phyloP scores from a whole-genome alignment of 106 monocot genomes.

The Xerophyta viscosa region DNA sequence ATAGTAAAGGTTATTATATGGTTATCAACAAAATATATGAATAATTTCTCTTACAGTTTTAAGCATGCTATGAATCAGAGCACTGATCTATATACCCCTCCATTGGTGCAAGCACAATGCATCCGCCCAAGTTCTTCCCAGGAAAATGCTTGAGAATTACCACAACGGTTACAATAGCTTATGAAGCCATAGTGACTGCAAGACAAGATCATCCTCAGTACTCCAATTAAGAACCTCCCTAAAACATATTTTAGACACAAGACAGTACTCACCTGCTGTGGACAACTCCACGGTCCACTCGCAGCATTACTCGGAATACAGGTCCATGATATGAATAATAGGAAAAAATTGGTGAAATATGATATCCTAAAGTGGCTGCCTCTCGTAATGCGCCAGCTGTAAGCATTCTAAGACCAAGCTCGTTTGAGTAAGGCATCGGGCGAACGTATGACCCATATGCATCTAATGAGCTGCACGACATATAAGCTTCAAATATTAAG shows the following conservation, averaged over 20 bases:
- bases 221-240: not conserved
- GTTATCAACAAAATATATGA: not conserved
- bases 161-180: conserved; percentile 76
- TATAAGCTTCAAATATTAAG: conserved; percentile 8
- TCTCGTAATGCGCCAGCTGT: conserved; percentile 90
- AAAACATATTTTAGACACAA: not conserved
- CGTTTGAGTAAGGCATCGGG: conserved; percentile 95
- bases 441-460: conserved; percentile 96
- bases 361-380: conserved; percentile 73
- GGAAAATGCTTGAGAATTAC: conserved; percentile 64
- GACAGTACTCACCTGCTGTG: conserved; percentile 34
- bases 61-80: conserved; percentile 3
- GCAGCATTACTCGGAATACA: conserved; percentile 87
- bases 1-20: no score
- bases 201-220: not conserved
- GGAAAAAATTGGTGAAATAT: conserved; percentile 78
- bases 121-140: conserved; percentile 76
- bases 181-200: conserved; percentile 86
- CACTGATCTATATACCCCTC: conserved; percentile 31
- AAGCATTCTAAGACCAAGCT: conserved; percentile 93
- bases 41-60: not conserved
- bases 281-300: conserved; percentile 44
- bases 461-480: conserved; percentile 67
- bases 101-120: conserved; percentile 51
- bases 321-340: conserved; percentile 97